phyloP scores from a whole-genome alignment of 192 early-diverging fungal genomes.

The Mortierella antarctica region DNA sequence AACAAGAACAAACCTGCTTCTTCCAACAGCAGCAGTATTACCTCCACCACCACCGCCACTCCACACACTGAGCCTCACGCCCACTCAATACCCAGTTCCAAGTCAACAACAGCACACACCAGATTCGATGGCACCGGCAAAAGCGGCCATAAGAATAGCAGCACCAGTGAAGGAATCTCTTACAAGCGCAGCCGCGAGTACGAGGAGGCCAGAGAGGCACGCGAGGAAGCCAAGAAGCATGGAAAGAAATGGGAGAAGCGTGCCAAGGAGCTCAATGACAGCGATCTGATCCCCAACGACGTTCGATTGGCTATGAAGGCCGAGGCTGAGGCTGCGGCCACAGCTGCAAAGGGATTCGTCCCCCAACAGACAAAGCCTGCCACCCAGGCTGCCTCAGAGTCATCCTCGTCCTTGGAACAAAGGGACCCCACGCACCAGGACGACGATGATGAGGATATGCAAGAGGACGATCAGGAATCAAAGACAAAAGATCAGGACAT shows the following conservation, averaged over 20 bases:
- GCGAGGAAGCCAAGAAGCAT: conserved; percentile 32
- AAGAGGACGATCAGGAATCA: conserved; percentile 11
- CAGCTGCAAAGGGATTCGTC: conserved; percentile 3
- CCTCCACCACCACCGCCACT: neutral
- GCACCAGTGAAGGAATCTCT: conserved; percentile 13
- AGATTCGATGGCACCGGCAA: conserved; percentile 12
- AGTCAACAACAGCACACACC: neutral
- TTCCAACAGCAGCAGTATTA: neutral
- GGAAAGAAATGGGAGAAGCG: conserved; percentile 49
- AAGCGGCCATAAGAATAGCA: neutral
- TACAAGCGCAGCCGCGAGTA: conserved; percentile 39
- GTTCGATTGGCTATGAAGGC: conserved; percentile 44
- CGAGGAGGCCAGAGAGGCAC: conserved; percentile 28
- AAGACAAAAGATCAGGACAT: conserved; percentile 42
- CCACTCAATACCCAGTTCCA: conserved; percentile 7
- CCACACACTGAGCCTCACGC: neutral
- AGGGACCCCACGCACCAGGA: neutral
- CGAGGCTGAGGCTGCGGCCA: conserved; percentile 27
- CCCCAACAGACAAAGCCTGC: neutral
- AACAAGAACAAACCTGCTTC: conserved; percentile 51
- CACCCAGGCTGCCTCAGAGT: neutral
- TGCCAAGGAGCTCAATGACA: conserved; percentile 45
- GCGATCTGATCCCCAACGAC: conserved; percentile 44
- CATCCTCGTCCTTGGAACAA: neutral
- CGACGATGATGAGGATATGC: conserved; percentile 4